Evolutionary conservation across 305 asterid genomes (phyloP).

Genomic region (Euphrasia arctica): DNA sequence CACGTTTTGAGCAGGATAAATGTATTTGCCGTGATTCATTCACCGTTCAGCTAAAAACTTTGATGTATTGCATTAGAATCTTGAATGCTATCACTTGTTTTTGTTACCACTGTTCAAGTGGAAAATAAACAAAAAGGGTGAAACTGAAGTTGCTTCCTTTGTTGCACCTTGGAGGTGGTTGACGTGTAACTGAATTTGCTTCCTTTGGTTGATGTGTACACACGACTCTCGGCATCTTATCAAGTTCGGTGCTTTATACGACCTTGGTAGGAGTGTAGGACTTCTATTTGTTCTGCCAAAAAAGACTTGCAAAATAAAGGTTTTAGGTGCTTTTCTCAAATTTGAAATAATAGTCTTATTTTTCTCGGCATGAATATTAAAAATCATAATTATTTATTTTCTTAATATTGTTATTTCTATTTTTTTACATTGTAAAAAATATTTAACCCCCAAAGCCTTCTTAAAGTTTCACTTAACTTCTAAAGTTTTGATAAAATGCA

Average conservation of each 20-base stretch:
- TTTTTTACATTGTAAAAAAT: no score
- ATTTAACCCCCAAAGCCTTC: no score
- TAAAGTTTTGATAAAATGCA: no score
- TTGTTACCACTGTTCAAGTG: conserved; percentile 20
- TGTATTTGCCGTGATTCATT: conserved; percentile 24
- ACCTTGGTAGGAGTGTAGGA: no score
- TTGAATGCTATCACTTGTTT: conserved; percentile 23
- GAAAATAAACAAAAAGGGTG: conserved; percentile 18
- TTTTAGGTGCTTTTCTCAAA: no score
- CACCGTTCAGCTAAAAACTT: conserved; percentile 14
- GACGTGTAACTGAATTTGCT: background rate
- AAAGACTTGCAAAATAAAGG: no score
- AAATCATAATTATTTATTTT: no score
- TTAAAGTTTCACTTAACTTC: no score
- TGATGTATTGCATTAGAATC: conserved; percentile 25
- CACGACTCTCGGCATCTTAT: conserved; percentile 1
- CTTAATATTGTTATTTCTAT: no score
- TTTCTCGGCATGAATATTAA: no score
- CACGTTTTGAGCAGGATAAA: conserved; percentile 16
- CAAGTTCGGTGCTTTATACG: background rate
- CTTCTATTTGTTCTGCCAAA: no score
- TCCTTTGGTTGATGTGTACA: background rate
- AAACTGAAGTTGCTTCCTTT: background rate
- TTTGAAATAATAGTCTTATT: no score
- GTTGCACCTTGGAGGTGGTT: background rate